Evolutionary conservation across 495 filamentous ascomycete species (phyloP).

Genomic region (Apiosordaria backusii): DNA sequence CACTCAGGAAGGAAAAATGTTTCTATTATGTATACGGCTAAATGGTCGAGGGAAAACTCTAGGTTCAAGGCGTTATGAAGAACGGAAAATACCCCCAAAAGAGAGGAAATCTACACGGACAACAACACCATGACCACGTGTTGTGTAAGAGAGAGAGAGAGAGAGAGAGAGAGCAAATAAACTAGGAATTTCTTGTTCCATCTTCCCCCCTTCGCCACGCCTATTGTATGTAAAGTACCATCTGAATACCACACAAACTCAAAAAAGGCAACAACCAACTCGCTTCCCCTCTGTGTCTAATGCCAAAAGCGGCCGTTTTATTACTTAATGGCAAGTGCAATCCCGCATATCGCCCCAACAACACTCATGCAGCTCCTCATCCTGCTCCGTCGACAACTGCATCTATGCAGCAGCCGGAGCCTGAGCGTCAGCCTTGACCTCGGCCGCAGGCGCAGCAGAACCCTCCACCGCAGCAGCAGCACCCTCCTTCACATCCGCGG

Average conservation of each 20-base stretch:
- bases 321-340: background rate
- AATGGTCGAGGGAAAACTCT: too few relatives aligned
- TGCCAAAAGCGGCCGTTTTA: background rate
- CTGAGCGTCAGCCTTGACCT: conserved; percentile 28
- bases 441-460: conserved; percentile 7
- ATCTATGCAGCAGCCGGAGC: conserved; percentile 34
- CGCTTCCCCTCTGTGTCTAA: background rate
- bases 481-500: conserved; percentile 26
- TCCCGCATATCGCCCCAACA: background rate
- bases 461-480: conserved; percentile 17
- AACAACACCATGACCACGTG: too few relatives aligned
- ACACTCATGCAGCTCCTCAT: background rate
- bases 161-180: too few relatives aligned
- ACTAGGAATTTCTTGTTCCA: background rate
- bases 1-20: too few relatives aligned
- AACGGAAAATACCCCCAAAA: too few relatives aligned
- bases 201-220: background rate
- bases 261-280: background rate
- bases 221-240: background rate
- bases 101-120: too few relatives aligned
- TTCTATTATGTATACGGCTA: too few relatives aligned
- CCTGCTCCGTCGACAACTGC: background rate
- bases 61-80: too few relatives aligned
- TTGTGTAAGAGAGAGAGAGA: too few relatives aligned
- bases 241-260: background rate